Percentiles rank a stretch among this genome's conserved stretches.
phyloP scores from a whole-genome alignment of 805 yeast species.

The Cyberlindnera misumaiensis region DNA sequence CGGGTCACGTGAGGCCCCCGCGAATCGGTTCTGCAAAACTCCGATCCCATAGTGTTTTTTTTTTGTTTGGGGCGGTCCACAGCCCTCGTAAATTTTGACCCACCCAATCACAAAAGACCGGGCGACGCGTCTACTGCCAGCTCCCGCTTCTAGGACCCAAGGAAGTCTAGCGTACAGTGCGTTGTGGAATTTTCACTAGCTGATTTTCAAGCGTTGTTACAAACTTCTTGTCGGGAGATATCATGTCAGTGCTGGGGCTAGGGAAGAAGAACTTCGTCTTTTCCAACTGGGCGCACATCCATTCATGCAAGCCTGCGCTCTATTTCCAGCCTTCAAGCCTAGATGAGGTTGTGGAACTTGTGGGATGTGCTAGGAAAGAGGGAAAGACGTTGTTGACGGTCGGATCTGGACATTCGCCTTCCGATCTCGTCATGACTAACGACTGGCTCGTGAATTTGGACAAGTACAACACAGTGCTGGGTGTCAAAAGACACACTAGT shows the following conservation, averaged over 20 bases:
- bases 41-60: too few relatives aligned
- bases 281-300: conserved; percentile 84
- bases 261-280: conserved; percentile 30
- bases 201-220: too few relatives aligned
- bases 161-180: too few relatives aligned
- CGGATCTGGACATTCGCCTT: conserved; percentile 95
- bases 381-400: conserved; percentile 71
- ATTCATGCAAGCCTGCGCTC: conserved; percentile 64
- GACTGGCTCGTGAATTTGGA: conserved; percentile 90
- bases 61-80: too few relatives aligned
- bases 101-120: too few relatives aligned
- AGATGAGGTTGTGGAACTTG: conserved; percentile 63
- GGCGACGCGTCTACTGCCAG: too few relatives aligned
- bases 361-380: conserved; percentile 52
- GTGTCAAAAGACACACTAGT: conserved; percentile 40
- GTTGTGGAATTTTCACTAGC: too few relatives aligned
- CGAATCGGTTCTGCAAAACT: too few relatives aligned
- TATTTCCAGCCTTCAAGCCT: conserved; percentile 70
- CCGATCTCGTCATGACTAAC: conserved; percentile 78
- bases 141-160: too few relatives aligned
- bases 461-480: conserved; percentile 52
- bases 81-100: too few relatives aligned
- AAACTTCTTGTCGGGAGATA: neutral
- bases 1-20: too few relatives aligned
- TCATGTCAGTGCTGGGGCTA: conserved; percentile 17